These are phyloP conservation scores for Aegilops longissima DNA, from an alignment of 176 grass and related monocot genomes.

Conservation along the genomic window DNA sequence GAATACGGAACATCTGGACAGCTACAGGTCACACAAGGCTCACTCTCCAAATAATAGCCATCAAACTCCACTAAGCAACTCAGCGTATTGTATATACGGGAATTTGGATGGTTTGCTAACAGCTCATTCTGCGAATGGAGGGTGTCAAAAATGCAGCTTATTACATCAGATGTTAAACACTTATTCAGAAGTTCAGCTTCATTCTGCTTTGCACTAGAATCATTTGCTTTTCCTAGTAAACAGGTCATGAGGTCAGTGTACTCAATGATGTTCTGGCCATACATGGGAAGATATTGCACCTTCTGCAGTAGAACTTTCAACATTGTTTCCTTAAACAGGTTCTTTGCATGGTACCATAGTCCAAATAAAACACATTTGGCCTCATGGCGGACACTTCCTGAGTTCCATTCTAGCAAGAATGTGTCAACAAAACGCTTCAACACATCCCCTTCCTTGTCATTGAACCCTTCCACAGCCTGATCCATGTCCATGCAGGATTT, in stretches of 20 bases:
- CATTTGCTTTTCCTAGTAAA: conserved; percentile 76
- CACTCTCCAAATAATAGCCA: conserved; percentile 94
- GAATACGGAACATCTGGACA: conserved; percentile 95
- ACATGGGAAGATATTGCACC: conserved; percentile 74
- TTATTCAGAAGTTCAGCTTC: conserved; percentile 64
- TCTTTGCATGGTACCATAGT: conserved; percentile 89
- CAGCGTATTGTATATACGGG: conserved; percentile 83
- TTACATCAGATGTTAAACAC: conserved; percentile 77
- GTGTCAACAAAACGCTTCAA: conserved; percentile 78
- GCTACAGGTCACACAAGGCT: conserved; percentile 97
- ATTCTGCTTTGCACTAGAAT: conserved; percentile 61
- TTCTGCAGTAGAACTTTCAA: conserved; percentile 71
- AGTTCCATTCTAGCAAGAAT: conserved; percentile 92
- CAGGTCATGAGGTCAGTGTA: conserved; percentile 90
- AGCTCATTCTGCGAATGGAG: conserved; percentile 95
- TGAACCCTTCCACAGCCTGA: conserved; percentile 72
- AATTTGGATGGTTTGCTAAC: conserved; percentile 98
- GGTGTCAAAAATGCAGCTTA: conserved; percentile 85
- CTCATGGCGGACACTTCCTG: conserved; percentile 89
- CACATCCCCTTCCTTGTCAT: conserved; percentile 57
- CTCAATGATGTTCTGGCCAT: conserved; percentile 92
- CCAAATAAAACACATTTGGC: conserved; percentile 87
- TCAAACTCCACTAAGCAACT: conserved; percentile 97
- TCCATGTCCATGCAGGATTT: conserved; percentile 95
- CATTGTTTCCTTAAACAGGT: conserved; percentile 65